Conservation (phyloP, 176 grass and related monocot genomes). For the Eragrostis nindensis region DNA sequence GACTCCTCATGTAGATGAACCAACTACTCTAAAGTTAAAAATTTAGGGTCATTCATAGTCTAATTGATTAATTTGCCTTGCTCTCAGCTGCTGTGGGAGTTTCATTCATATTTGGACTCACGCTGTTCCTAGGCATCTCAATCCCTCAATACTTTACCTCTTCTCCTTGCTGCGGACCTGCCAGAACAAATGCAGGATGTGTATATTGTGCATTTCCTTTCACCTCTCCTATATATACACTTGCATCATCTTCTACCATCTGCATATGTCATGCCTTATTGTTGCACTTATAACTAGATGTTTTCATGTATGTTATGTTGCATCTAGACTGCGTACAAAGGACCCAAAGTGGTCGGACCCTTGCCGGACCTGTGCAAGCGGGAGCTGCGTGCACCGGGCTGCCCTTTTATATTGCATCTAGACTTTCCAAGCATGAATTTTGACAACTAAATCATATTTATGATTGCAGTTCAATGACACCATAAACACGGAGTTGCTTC, state of each 20-base stretch:
- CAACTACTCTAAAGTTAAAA: not conserved
- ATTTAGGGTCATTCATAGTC: not conserved
- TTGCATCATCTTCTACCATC: not conserved
- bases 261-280: not conserved
- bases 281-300: not conserved
- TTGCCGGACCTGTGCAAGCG: too few species aligned
- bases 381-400: too few species aligned
- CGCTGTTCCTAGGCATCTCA: conserved; percentile 87
- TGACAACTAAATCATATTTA: not conserved
- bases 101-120: conserved; percentile 80
- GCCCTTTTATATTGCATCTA: too few species aligned
- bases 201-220: conserved; percentile 47
- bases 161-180: conserved; percentile 68
- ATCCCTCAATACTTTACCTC: conserved; percentile 90
- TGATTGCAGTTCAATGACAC: conserved; percentile 92
- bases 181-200: conserved; percentile 91
- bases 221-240: not conserved
- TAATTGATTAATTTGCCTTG: conserved; percentile 20
- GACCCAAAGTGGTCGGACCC: too few species aligned
- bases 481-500: conserved; percentile 85
- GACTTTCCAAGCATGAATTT: not conserved
- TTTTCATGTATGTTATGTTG: not conserved
- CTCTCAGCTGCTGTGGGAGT: conserved; percentile 84
- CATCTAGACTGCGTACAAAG: too few species aligned
- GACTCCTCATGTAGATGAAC: not conserved